A percentile compares a stretch with the other conserved stretches of the same genome.
Evolutionary conservation across 192 early-diverging fungal genomes (phyloP).

Genomic region (Coemansia sp.): DNA sequence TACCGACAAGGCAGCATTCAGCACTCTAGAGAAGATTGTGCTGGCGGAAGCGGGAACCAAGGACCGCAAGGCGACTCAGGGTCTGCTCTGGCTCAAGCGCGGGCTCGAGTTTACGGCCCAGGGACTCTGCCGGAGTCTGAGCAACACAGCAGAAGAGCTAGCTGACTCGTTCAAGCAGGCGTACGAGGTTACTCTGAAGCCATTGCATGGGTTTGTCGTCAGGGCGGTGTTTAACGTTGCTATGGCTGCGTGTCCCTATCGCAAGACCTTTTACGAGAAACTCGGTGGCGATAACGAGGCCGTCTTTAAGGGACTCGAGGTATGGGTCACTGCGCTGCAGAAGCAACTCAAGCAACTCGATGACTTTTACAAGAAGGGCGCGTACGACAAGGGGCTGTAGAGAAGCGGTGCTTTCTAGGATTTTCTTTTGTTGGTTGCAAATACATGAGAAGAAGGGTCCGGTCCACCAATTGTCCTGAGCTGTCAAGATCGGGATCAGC

Average conservation of each 20-base stretch:
- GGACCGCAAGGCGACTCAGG: constrained; percentile 84
- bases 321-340: constrained; percentile 78
- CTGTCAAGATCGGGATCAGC: not conserved
- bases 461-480: not conserved
- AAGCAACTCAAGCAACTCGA: constrained; percentile 64
- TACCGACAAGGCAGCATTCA: constrained; percentile 62
- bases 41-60: constrained; percentile 71
- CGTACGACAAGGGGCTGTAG: constrained; percentile 54
- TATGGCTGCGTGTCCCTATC: constrained; percentile 91
- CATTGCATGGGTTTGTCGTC: constrained; percentile 69
- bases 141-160: constrained; percentile 60
- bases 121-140: constrained; percentile 62
- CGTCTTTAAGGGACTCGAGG: constrained; percentile 58
- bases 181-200: constrained; percentile 67
- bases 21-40: constrained; percentile 83
- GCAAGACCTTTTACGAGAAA: constrained; percentile 84
- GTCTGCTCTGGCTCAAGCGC: constrained; percentile 90
- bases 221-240: constrained; percentile 65
- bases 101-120: constrained; percentile 77
- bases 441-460: not conserved
- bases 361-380: constrained; percentile 55
- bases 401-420: not conserved
- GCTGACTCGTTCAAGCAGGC: constrained; percentile 69
- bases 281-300: constrained; percentile 65
- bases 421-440: not conserved